Evolutionary conservation across 2,329 filamentous ascomycete species (phyloP).

Genomic region (Aspergillus brasiliensis): DNA sequence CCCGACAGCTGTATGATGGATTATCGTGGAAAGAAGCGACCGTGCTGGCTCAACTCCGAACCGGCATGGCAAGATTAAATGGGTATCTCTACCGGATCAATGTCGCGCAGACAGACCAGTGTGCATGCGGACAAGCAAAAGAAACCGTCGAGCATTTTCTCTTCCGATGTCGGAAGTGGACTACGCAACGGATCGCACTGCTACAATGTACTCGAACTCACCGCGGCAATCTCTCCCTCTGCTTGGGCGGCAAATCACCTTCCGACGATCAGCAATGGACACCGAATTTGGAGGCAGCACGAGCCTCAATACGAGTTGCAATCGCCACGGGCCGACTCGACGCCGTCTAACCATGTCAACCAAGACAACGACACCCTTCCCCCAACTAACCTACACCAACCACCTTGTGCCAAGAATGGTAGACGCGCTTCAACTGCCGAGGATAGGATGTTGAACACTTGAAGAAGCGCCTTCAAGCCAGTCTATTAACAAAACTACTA

Average conservation of each 20-base stretch:
- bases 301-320: conserved; percentile 33
- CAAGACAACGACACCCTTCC: conserved; percentile 4
- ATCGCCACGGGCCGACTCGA: conserved; percentile 30
- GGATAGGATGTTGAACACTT: conserved; percentile 40
- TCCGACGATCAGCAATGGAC: background rate
- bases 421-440: conserved; percentile 38
- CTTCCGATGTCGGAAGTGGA: conserved; percentile 32
- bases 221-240: conserved; percentile 31
- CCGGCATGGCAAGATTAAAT: conserved; percentile 35
- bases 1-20: background rate
- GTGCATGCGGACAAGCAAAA: conserved; percentile 23
- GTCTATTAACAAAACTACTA: background rate
- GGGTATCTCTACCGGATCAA: conserved; percentile 23
- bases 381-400: background rate
- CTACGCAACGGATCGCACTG: conserved; percentile 24
- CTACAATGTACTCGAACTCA: conserved; percentile 25
- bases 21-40: background rate
- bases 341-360: conserved; percentile 25
- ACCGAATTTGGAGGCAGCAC: background rate
- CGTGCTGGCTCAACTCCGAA: conserved; percentile 18
- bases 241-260: conserved; percentile 24
- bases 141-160: conserved; percentile 29
- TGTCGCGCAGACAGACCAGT: conserved; percentile 17
- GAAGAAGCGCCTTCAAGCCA: conserved; percentile 36
- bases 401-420: conserved; percentile 28